Conservation (phyloP, 2,329 filamentous ascomycete genomes). For the Cercospora brassicicola region DNA sequence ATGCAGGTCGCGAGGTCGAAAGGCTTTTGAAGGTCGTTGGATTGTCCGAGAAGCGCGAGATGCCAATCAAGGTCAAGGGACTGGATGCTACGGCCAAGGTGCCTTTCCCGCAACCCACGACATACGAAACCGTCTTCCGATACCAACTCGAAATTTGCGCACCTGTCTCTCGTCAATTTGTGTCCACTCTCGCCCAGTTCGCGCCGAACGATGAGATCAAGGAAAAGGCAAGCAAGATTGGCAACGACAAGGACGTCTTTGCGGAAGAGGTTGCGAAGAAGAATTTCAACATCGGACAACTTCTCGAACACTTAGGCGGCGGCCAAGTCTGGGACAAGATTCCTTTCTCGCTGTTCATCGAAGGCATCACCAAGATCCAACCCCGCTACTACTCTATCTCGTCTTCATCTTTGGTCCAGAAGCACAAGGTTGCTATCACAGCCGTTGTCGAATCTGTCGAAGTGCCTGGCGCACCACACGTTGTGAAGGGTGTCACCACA, state of each 20-base stretch:
- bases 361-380: slow-evolving; percentile 91
- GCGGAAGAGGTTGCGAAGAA: slow-evolving; percentile 77
- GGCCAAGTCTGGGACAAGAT: slow-evolving; percentile 77
- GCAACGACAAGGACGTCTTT: slow-evolving; percentile 94
- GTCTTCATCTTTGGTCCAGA: slow-evolving; percentile 90
- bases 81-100: slow-evolving; percentile 95
- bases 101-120: slow-evolving; percentile 94
- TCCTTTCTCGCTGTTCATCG: slow-evolving; percentile 92
- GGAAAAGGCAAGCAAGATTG: slow-evolving; percentile 83
- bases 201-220: slow-evolving; percentile 82
- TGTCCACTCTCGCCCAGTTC: slow-evolving; percentile 83
- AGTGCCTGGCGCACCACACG: slow-evolving; percentile 70
- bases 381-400: slow-evolving; percentile 99
- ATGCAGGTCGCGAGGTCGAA: slow-evolving; percentile 88
- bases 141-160: slow-evolving; percentile 98
- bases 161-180: slow-evolving; percentile 92
- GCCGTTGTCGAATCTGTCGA: slow-evolving; percentile 85
- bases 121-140: slow-evolving; percentile 86
- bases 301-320: slow-evolving; percentile 70
- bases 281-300: slow-evolving; percentile 85
- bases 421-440: slow-evolving; percentile 91
- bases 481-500: slow-evolving; percentile 92
- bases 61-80: slow-evolving; percentile 83
- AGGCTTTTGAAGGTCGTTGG: slow-evolving; percentile 79
- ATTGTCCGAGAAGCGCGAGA: slow-evolving; percentile 72